A percentile compares a stretch with the other conserved stretches of the same genome.
Conservation (phyloP, 2,329 filamentous ascomycete species). For the Pseudogymnoascus sp. region DNA sequence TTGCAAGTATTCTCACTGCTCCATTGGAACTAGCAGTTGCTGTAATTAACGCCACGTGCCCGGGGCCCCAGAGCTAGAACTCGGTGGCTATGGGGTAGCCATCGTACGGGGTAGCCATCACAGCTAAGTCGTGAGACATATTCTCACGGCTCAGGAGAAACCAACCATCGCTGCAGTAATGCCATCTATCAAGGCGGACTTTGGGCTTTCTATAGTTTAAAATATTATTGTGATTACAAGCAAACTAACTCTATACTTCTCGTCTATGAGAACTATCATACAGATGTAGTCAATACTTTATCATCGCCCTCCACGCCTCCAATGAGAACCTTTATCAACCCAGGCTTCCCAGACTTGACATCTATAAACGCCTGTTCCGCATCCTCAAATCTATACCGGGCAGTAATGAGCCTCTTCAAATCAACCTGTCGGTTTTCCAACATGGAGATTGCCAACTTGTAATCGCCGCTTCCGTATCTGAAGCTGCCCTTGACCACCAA, state of each 20-base stretch:
- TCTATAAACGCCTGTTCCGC: slow-evolving; percentile 82
- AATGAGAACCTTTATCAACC: slow-evolving; percentile 60
- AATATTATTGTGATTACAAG: not conserved
- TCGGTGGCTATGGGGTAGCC: too few relatives aligned
- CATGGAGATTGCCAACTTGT: slow-evolving; percentile 66
- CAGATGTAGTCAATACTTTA: not conserved
- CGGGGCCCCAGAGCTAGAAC: too few relatives aligned
- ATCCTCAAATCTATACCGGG: slow-evolving; percentile 67
- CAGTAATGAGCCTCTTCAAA: slow-evolving; percentile 74
- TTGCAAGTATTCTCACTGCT: not conserved
- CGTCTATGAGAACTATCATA: not conserved
- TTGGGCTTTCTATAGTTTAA: not conserved
- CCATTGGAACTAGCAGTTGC: too few relatives aligned
- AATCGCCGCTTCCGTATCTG: slow-evolving; percentile 65
- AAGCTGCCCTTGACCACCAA: slow-evolving; percentile 47
- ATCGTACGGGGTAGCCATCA: too few relatives aligned
- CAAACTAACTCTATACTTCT: not conserved
- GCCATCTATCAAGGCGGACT: not conserved
- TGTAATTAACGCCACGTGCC: too few relatives aligned
- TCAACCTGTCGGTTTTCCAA: slow-evolving; percentile 65
- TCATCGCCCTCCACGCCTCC: slow-evolving; percentile 35
- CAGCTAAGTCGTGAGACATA: too few relatives aligned
- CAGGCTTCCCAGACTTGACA: slow-evolving; percentile 67
- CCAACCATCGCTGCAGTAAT: too few relatives aligned
- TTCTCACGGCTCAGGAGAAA: too few relatives aligned